Conservation (phyloP, 306 rosid species). For the Lagenaria siceraria region DNA sequence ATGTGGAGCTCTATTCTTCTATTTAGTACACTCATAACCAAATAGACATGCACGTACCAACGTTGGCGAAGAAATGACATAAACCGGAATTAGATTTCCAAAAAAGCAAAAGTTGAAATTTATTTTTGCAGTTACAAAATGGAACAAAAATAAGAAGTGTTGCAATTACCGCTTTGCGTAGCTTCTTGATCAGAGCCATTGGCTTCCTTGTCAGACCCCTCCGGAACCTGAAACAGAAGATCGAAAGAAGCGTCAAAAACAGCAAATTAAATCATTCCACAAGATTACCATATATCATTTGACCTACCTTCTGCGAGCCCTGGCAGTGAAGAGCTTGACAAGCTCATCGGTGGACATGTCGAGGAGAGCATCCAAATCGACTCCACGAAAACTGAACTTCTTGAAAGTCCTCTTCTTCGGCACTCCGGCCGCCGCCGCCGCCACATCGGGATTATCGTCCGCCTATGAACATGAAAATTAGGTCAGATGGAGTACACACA, state of each 20-base stretch:
- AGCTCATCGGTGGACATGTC: conserved; percentile 82
- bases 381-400: conserved; percentile 78
- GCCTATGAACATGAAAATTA: conserved; percentile 33
- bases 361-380: conserved; percentile 61
- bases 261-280: background rate
- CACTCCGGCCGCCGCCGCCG: conserved; percentile 23
- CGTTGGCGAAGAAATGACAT: background rate
- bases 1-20: background rate
- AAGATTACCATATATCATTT: background rate
- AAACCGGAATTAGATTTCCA: background rate
- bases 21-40: background rate
- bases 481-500: background rate
- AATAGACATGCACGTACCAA: background rate
- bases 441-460: conserved; percentile 48
- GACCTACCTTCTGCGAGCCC: conserved; percentile 64
- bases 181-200: conserved; percentile 93
- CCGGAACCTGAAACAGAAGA: conserved; percentile 39
- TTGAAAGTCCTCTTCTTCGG: conserved; percentile 87
- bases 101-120: background rate
- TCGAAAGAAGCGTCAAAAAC: background rate
- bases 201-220: conserved; percentile 91
- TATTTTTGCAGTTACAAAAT: background rate
- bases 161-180: conserved; percentile 66
- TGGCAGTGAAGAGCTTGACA: conserved; percentile 67
- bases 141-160: background rate